Evolutionary conservation across 1,139 yeast species (phyloP).

Genomic region (Candida sojae): DNA sequence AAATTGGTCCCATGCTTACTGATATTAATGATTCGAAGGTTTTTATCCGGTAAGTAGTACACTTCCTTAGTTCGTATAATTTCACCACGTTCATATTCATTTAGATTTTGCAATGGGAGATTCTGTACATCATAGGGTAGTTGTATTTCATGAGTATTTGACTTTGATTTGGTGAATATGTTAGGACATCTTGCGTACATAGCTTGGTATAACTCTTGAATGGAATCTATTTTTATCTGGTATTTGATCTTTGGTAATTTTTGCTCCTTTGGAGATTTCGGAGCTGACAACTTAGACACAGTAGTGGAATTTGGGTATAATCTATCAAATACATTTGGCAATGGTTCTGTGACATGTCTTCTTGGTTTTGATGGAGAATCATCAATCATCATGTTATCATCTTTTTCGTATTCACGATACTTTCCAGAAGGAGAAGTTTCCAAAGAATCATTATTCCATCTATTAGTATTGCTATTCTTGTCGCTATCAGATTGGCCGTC

Average conservation of each 20-base stretch:
- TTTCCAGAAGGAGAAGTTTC: slow-evolving; percentile 9
- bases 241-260: background rate
- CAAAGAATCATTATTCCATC: background rate
- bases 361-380: slow-evolving; percentile 12
- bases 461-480: background rate
- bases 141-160: background rate
- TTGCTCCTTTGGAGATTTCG: slow-evolving; percentile 2
- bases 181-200: slow-evolving; percentile 24
- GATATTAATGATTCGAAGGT: slow-evolving; percentile 39
- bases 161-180: slow-evolving; percentile 15
- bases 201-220: slow-evolving; percentile 21
- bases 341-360: slow-evolving; percentile 12
- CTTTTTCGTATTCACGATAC: background rate
- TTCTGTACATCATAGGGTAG: slow-evolving; percentile 9
- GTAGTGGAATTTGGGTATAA: slow-evolving; percentile 10
- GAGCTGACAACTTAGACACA: background rate
- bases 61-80: slow-evolving; percentile 39
- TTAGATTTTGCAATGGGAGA: slow-evolving; percentile 23
- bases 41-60: slow-evolving; percentile 37
- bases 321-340: slow-evolving; percentile 13
- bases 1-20: slow-evolving; percentile 50
- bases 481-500: background rate
- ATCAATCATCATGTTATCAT: background rate
- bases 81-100: slow-evolving; percentile 57
- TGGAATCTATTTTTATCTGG: slow-evolving; percentile 16